Conservation (phyloP, 2,329 filamentous ascomycete genomes). For the Leptodontidium sp. region DNA sequence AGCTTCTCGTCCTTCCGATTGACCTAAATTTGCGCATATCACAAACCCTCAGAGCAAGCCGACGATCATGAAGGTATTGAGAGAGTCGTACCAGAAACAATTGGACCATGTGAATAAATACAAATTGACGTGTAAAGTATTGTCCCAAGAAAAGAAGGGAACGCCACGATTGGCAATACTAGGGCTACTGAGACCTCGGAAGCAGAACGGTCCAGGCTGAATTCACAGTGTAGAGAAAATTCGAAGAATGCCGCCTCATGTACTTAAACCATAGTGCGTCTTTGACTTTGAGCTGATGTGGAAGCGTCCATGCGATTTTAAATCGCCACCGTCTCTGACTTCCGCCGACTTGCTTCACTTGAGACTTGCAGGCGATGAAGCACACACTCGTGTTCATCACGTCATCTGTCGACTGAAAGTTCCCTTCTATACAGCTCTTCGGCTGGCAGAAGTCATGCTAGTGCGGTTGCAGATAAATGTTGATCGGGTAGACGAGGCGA, state of each 20-base stretch:
- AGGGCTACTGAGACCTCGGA: not conserved
- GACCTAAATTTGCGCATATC: conserved; percentile 22
- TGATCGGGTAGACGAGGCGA: not conserved
- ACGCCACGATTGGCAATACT: not conserved
- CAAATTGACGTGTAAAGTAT: conserved; percentile 1
- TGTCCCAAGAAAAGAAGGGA: not conserved
- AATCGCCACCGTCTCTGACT: not conserved
- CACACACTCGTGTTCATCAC: not conserved
- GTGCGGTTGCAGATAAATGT: not conserved
- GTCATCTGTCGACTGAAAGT: not conserved
- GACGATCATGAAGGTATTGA: not conserved
- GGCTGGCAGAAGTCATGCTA: not conserved
- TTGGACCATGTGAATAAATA: not conserved
- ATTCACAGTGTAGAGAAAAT: not conserved
- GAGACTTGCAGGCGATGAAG: not conserved
- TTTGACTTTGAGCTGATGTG: not conserved
- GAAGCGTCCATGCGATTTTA: not conserved
- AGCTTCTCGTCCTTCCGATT: conserved; percentile 17
- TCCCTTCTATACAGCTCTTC: not conserved
- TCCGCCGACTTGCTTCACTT: not conserved
- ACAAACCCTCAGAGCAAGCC: not conserved
- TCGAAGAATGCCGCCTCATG: not conserved
- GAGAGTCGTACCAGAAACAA: not conserved
- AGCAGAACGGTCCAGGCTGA: not conserved
- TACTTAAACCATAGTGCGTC: not conserved